Base-by-base conservation (phyloP, 108 stramenopile species). In the Stephanodiscus triporus region DNA sequence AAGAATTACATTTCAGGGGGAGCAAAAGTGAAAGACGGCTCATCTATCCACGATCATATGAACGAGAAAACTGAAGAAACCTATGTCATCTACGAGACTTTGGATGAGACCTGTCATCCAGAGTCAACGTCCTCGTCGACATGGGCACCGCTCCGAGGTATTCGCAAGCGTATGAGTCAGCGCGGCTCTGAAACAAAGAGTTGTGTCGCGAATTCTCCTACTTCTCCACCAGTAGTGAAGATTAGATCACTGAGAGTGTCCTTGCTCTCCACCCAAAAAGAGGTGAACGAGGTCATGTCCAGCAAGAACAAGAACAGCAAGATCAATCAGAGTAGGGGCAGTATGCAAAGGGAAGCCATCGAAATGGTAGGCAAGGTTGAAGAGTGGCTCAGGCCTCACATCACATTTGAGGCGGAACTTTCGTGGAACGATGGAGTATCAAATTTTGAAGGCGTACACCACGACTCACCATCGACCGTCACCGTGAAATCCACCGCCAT, bases 241-340 rank as follows among this genome's bases (percentile, higher is more conserved):
- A 78, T 82, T 38, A 59, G 81, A 29, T 83, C 82, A 3, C 50
- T 83, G 68, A 63, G 78, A 19, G 82, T 83, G 9, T 78, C 82
- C 6, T 43, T 83, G 9, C 40, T 83, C 19, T 83, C 82, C 0
- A 80, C 78, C 2, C 73, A 80, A 65, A 77, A 78, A 24, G 82
- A 83, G 40, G 82, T 83, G 27, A 70, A 34, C 2, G 68, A 69
- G 50, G 32, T 60, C 4, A 83, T 83, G 77, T 23, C 38, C 0
- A 64, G 43, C 24, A 55, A 63, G 20, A 54, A 32, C 26, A 40
- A 26, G 14, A 19, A 10, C 23, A 45, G 34, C 0, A 11, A 45
- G 30, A 0, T 27, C 13, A 51, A 32, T 40, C 60, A 61, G 22
- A 38, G 17, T 19, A 16, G 11, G 5, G 22, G 27, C 26, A 27